Conservation (phyloP, 352 stramenopile genomes). For the Globisporangium spiculum region DNA sequence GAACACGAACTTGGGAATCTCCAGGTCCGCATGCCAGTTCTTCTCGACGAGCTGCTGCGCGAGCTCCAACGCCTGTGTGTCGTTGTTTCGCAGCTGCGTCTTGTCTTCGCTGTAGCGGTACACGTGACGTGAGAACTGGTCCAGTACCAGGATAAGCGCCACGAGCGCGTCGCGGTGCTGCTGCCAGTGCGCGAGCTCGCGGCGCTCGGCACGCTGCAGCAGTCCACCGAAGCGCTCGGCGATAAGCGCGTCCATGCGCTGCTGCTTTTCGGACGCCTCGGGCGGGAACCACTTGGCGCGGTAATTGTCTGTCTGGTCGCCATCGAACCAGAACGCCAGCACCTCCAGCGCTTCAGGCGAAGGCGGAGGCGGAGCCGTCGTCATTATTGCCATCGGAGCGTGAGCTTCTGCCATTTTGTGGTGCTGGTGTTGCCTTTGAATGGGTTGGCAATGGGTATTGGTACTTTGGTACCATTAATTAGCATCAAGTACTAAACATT, state of each 20-base stretch:
- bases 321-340: constrained; percentile 30
- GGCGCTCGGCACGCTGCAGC: constrained; percentile 15
- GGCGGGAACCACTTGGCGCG: constrained; percentile 33
- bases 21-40: constrained; percentile 50
- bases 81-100: constrained; percentile 33
- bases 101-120: constrained; percentile 41
- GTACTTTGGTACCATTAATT: too few species aligned
- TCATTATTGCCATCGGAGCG: background rate
- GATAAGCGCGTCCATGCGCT: constrained; percentile 21
- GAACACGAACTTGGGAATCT: constrained; percentile 68
- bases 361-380: background rate
- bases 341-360: constrained; percentile 9
- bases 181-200: constrained; percentile 52
- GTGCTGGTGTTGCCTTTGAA: background rate
- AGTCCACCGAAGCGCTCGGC: constrained; percentile 14
- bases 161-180: constrained; percentile 41
- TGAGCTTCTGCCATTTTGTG: background rate
- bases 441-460: background rate
- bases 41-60: constrained; percentile 44
- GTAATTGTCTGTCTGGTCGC: constrained; percentile 27
- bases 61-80: constrained; percentile 43
- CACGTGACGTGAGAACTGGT: constrained; percentile 86
- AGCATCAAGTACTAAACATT: too few species aligned
- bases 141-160: constrained; percentile 80
- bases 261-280: constrained; percentile 25